Percentiles rank a stretch among this genome's conserved stretches.
phyloP scores from a whole-genome alignment of 2,329 filamentous ascomycete genomes.

The Cadophora sp. region DNA sequence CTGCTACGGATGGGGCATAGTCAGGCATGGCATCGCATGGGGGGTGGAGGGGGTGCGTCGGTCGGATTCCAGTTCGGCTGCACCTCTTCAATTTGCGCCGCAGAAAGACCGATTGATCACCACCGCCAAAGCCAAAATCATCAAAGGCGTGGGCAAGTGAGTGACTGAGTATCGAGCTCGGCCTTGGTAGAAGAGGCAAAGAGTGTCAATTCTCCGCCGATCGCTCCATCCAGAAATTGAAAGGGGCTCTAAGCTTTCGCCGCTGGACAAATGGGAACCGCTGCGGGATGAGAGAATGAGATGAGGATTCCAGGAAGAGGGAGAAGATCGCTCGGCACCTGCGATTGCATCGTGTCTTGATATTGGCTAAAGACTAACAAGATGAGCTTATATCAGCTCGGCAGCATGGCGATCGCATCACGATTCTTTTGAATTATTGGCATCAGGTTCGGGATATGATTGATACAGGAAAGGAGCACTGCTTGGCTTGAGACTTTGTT shows the following conservation, averaged over 20 bases:
- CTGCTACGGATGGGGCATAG: background rate
- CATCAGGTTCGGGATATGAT: too few relatives aligned
- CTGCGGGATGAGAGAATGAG: background rate
- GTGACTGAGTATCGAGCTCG: background rate
- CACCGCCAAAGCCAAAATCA: background rate
- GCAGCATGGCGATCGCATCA: background rate
- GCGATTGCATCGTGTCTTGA: constrained; percentile 9
- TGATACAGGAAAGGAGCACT: too few relatives aligned
- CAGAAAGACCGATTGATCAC: constrained; percentile 17
- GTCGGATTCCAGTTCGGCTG: background rate
- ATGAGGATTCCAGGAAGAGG: background rate
- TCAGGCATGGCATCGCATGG: background rate
- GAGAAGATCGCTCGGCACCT: constrained; percentile 14
- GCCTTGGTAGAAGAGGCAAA: background rate
- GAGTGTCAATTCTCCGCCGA: constrained; percentile 1
- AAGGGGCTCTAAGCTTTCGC: background rate
- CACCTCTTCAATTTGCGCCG: constrained; percentile 4
- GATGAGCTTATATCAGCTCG: constrained; percentile 16
- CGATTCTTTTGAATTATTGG: background rate
- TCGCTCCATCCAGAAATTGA: background rate
- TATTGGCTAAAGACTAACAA: constrained; percentile 11
- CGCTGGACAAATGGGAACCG: background rate
- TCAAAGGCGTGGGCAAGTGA: too few relatives aligned
- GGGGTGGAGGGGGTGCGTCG: background rate
- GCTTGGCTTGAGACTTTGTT: too few relatives aligned